Base-by-base conservation (phyloP, 768 basidiomycete genomes). In the Gloeopeniophorella convolvens region DNA sequence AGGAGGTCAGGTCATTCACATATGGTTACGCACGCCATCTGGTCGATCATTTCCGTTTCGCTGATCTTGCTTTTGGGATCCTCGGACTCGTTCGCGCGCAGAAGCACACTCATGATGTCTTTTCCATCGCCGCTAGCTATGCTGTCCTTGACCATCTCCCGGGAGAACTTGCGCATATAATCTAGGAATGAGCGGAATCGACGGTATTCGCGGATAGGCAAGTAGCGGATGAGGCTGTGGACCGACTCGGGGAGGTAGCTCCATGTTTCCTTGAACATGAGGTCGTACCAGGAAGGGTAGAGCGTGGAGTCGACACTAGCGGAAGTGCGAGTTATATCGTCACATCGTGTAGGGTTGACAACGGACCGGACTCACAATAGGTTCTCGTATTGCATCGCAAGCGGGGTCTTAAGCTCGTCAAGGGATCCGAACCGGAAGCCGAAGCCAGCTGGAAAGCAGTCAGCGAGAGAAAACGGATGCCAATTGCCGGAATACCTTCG, bases 101-200 rank as follows among this genome's bases (percentile, higher is more conserved):
- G 51, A 18, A 62, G 43, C 21, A 60, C 44, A 45, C 57, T 62
- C 56, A 62, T 48, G 11, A 59, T 35, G 42, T 62, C 55, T 26
- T 55, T 58, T 20, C 33, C 48, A 30, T 59, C 20, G n/a, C 36
- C 35, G 21, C 37, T 21, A 13, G 35, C 37, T 34, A 40, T 34
- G 3, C 40, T 39, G 35, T 55, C 55, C 45, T 51, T 43, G 10
- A 56, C 18, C 15, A 59, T 48, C 1, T 28, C 24, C 27, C 12
- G 16, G 3, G 56, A 56, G 30, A 51, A 49, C n/a, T 44, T 18
- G 24, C 28, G 13, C 50, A 56, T 54, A n/a, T 52, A 32, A 12
- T 43, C 28, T 1, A 27, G 30, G 27, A 54, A 48, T 15, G 13
- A 12, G 9, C 45, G 50, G 20, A 60, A 26, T 10, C 53, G 52